Evolutionary conservation across 2,329 filamentous ascomycete species (phyloP).

Genomic region (Cryphonectria nitschkei): DNA sequence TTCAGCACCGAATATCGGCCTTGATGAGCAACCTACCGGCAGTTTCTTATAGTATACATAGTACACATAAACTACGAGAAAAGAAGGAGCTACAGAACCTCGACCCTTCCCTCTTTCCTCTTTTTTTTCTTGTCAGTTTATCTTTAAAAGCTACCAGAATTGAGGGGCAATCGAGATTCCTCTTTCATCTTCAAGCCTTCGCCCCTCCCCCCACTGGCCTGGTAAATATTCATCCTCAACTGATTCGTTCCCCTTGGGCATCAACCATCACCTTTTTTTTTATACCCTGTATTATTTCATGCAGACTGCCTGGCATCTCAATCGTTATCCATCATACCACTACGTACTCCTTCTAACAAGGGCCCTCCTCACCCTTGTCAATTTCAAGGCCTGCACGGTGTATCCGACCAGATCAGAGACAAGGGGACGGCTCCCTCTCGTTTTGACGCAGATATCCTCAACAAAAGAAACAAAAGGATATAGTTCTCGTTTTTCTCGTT

Average conservation of each 20-base stretch:
- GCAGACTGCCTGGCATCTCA: neutral
- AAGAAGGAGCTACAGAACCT: neutral
- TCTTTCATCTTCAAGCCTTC: neutral
- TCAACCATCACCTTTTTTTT: neutral
- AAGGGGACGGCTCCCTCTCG: neutral
- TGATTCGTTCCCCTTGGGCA: neutral
- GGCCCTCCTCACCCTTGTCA: neutral
- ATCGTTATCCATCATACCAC: neutral
- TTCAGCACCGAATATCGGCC: conserved; percentile 19
- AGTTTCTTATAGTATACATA: neutral
- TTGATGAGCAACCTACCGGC: neutral
- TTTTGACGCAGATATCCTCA: neutral
- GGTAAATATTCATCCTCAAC: conserved; percentile 8
- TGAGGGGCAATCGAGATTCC: conserved; percentile 9
- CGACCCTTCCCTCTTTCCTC: neutral
- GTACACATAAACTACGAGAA: neutral
- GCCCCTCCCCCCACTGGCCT: neutral
- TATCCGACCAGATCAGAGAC: conserved; percentile 6
- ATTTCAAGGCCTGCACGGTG: conserved; percentile 6
- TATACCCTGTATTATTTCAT: neutral
- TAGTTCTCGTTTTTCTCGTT: neutral
- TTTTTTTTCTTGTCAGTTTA: neutral
- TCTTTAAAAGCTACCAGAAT: neutral
- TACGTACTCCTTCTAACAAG: neutral
- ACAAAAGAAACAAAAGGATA: neutral